Conservation (phyloP, 2,329 filamentous ascomycete species). For the Hypoxylon sp. region DNA sequence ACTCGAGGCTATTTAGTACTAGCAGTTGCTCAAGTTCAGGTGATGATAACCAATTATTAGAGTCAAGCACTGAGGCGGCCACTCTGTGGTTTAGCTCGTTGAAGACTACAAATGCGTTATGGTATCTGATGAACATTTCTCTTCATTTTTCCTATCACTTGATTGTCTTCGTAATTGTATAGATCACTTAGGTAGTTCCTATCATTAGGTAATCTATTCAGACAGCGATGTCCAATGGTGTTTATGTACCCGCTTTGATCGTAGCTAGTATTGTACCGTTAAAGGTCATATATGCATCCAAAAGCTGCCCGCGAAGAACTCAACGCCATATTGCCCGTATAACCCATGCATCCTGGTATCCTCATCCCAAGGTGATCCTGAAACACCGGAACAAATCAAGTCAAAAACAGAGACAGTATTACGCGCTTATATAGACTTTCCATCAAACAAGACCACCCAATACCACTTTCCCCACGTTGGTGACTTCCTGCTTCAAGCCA, state of each 20-base stretch:
- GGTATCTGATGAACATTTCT: constrained; percentile 62
- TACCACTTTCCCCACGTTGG: constrained; percentile 89
- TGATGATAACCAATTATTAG: constrained; percentile 96
- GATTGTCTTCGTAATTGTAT: neutral
- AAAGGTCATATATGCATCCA: constrained; percentile 34
- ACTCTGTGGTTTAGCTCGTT: constrained; percentile 60
- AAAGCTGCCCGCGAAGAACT: constrained; percentile 18
- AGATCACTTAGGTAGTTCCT: neutral
- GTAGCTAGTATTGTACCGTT: constrained; percentile 14
- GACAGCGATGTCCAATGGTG: constrained; percentile 20
- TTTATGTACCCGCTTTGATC: constrained; percentile 23
- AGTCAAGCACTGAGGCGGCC: constrained; percentile 95
- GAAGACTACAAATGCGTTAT: constrained; percentile 65
- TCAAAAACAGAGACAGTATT: constrained; percentile 26
- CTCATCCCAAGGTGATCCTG: constrained; percentile 32
- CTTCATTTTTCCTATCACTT: constrained; percentile 20
- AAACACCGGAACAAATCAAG: constrained; percentile 35
- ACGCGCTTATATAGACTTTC: constrained; percentile 24
- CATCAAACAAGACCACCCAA: constrained; percentile 83
- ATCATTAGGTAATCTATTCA: neutral
- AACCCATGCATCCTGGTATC: constrained; percentile 40
- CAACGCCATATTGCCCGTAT: constrained; percentile 33
- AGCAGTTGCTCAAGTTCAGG: constrained; percentile 68
- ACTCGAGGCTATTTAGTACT: constrained; percentile 21
- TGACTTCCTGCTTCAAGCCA: constrained; percentile 84